phyloP scores from a whole-genome alignment of 2,329 filamentous ascomycete genomes.

The Neofusicoccum kwambonambiense region DNA sequence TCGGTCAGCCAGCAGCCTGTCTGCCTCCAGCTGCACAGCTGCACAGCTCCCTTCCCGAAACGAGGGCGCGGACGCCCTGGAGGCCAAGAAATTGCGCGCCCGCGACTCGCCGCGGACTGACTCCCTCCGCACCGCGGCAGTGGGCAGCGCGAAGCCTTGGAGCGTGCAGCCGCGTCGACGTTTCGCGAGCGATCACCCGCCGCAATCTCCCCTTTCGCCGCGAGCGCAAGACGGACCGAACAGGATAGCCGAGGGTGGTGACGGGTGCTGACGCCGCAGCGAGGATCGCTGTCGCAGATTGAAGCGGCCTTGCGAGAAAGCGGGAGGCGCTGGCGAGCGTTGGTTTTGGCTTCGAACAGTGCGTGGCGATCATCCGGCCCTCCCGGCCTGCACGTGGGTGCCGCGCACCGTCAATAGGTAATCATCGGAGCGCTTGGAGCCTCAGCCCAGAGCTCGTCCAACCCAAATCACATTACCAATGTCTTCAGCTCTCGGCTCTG shows the following conservation, averaged over 20 bases:
- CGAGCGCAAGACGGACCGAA: no score
- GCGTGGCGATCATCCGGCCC: slow-evolving; percentile 8
- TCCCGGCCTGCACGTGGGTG: neutral
- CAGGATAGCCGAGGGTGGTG: neutral
- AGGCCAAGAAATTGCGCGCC: no score
- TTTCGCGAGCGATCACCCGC: slow-evolving; percentile 1
- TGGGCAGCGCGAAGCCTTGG: neutral
- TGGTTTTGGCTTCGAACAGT: slow-evolving; percentile 12
- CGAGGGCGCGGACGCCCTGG: neutral
- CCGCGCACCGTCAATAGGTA: no score
- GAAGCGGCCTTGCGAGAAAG: neutral
- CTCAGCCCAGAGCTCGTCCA: no score
- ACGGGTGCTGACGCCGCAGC: no score
- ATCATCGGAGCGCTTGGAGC: no score
- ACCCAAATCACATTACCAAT: neutral
- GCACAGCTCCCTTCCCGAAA: neutral
- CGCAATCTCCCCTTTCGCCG: neutral
- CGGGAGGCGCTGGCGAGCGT: slow-evolving; percentile 1
- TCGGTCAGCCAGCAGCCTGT: neutral
- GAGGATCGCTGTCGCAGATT: neutral
- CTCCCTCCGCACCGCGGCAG: no score
- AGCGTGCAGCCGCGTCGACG: neutral
- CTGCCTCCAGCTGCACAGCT: neutral
- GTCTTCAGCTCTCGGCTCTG: neutral
- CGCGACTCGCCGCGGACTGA: neutral